phyloP scores from a whole-genome alignment of 139 green algal species.

The Chlorella sorokiniana region DNA sequence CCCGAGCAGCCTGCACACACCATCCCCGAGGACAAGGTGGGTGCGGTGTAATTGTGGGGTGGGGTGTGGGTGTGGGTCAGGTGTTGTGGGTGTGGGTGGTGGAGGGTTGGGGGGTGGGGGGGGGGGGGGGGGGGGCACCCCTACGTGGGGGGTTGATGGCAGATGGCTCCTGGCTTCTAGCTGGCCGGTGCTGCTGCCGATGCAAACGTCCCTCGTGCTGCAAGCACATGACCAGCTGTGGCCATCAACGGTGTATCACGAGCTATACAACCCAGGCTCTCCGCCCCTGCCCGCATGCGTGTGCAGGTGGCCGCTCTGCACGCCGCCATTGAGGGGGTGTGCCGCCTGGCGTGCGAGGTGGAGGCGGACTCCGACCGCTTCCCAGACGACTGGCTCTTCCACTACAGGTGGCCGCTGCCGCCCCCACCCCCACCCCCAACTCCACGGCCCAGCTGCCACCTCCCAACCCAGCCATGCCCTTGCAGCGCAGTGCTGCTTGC shows the following conservation, averaged over 20 bases:
- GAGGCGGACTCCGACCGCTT: conserved; percentile 67
- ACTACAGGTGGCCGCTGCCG: conserved; percentile 74
- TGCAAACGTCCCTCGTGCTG: too few relatives aligned
- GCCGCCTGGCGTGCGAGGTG: conserved; percentile 56
- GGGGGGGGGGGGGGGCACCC: too few relatives aligned
- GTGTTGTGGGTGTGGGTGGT: neutral
- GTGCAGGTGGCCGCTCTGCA: conserved; percentile 28
- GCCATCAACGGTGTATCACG: too few relatives aligned
- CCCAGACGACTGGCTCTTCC: conserved; percentile 87
- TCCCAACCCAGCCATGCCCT: too few relatives aligned
- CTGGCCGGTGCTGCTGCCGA: too few relatives aligned
- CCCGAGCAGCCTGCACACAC: conserved; percentile 66
- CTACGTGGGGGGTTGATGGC: too few relatives aligned
- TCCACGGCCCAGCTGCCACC: too few relatives aligned
- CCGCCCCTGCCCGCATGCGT: neutral
- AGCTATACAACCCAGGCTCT: neutral
- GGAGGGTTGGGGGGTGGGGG: too few relatives aligned
- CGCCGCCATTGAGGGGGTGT: conserved; percentile 47
- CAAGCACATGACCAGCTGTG: too few relatives aligned
- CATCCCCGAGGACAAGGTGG: conserved; percentile 46
- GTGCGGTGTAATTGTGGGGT: neutral
- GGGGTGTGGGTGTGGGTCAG: neutral
- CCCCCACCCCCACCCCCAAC: too few relatives aligned
- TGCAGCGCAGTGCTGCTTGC: neutral
- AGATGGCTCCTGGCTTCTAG: too few relatives aligned